A percentile compares a stretch with the other conserved stretches of the same genome.
Conservation (phyloP, 2,329 filamentous ascomycete genomes). For the Aureobasidium subglaciale region DNA sequence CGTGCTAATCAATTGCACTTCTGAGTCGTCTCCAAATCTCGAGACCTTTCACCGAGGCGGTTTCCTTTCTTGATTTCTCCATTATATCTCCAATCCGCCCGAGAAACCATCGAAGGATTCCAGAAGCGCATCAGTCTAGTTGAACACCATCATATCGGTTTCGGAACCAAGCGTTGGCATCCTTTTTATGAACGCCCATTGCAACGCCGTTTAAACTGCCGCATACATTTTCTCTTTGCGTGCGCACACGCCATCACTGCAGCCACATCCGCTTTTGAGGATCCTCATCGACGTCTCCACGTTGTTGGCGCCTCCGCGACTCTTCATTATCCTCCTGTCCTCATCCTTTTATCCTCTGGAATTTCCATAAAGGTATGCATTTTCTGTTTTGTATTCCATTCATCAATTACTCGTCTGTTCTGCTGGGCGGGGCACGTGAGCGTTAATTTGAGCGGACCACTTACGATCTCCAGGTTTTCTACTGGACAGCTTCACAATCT, state of each 20-base stretch:
- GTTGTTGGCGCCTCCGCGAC: slow-evolving; percentile 11
- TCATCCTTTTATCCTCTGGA: not conserved
- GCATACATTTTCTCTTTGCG: slow-evolving; percentile 9
- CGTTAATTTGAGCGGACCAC: slow-evolving; percentile 2
- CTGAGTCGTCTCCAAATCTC: not conserved
- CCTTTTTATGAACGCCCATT: slow-evolving; percentile 11
- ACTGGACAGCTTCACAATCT: slow-evolving; percentile 12
- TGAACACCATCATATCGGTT: not conserved
- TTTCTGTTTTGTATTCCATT: not conserved
- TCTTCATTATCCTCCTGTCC: not conserved
- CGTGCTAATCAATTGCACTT: slow-evolving; percentile 12
- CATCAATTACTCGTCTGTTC: not conserved
- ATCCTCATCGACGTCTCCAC: slow-evolving; percentile 38
- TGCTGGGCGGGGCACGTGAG: slow-evolving; percentile 5
- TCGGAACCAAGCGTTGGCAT: slow-evolving; percentile 8
- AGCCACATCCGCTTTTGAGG: slow-evolving; percentile 67
- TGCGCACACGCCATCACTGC: slow-evolving; percentile 60
- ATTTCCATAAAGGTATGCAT: slow-evolving; percentile 9
- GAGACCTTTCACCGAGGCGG: slow-evolving; percentile 6
- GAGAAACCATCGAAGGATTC: not conserved
- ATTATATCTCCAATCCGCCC: not conserved
- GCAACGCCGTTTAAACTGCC: slow-evolving; percentile 7
- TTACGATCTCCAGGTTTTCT: slow-evolving; percentile 12
- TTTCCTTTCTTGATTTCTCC: not conserved
- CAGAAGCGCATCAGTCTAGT: not conserved